Evolutionary conservation across 495 filamentous ascomycete genomes (phyloP), one percentile per base, ranked within the genome.

Genomic region (Xylaria longipes): DNA sequence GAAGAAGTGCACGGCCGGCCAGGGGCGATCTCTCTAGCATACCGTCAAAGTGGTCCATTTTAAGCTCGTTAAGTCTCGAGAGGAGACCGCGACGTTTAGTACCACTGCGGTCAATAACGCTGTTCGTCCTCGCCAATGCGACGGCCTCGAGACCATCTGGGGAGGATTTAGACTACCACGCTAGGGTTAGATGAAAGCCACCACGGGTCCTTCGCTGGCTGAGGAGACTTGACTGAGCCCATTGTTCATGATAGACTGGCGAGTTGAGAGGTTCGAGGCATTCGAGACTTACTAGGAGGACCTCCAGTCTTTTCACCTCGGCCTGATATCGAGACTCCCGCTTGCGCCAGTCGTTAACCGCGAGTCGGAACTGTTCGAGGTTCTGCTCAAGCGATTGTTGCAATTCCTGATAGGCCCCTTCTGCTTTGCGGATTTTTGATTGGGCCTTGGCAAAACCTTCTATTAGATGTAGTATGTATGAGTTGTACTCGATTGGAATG

Each of bases 251-350:
- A 52, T 22, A 27, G 33, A 17, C 22, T 7, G 11, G 29, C 7
- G 20, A n/a, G 33, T 27, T 17, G 52, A 50, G 1, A 25, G 46
- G 11, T 9, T 54, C 22, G 22, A 27, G 5, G 54, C 25, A 50
- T 69, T 29, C 39, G 14, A 27, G 43, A 52, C 68, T 62, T 37
- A 70, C 68, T 3, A 88, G 63, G 14, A 84, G 70, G 8, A 87
- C 73, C 71, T 87, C 86, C 6, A 88, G 78, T 9, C 82, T 77
- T 71, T 85, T 86, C 61, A 87, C 77, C 67, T 88, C 85, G 0
- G 77, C 73, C 60, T 81, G 84, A 75, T 85, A 87, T 45, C 77
- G 76, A 9, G 72, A 35, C 69, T 84, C 81, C 7, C 78, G 77
- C 33, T 77, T 69, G 0, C 82, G 71, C 84, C 84, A 85, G 33